Conservation (phyloP, 2,329 filamentous ascomycete species). For the Leptographium radiaticola region DNA sequence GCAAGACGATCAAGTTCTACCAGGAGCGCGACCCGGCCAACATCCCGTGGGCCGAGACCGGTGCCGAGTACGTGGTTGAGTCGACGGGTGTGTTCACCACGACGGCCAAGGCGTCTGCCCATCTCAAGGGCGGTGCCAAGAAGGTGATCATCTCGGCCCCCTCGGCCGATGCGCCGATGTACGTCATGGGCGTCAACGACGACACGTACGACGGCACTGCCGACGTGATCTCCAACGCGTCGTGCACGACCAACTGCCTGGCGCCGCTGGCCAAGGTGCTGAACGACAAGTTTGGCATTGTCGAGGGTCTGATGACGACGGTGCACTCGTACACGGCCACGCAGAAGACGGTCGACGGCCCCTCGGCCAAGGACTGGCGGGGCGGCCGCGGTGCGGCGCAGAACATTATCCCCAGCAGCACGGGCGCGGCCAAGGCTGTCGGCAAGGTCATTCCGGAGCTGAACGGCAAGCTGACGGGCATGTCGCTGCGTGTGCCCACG, state of each 20-base stretch:
- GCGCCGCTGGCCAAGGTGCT: constrained; percentile 98
- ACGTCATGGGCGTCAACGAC: constrained; percentile 99
- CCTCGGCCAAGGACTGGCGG: constrained; percentile 97
- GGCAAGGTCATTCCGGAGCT: constrained; percentile 98
- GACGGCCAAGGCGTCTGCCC: constrained; percentile 84
- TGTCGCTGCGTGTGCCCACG: constrained; percentile 98
- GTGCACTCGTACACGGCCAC: constrained; percentile 99
- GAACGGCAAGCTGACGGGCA: constrained; percentile 99
- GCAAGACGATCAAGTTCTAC: constrained; percentile 94
- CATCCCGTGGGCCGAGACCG: constrained; percentile 84
- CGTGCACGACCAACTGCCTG: constrained; percentile 99
- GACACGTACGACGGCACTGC: constrained; percentile 81
- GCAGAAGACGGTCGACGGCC: constrained; percentile 98
- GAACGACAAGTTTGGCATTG: constrained; percentile 93
- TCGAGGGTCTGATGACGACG: constrained; percentile 99
- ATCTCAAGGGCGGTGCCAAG: constrained; percentile 95
- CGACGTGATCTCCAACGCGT: constrained; percentile 96
- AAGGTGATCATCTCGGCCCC: constrained; percentile 91
- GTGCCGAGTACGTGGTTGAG: constrained; percentile 91
- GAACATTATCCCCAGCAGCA: constrained; percentile 99
- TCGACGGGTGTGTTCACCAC: constrained; percentile 99
- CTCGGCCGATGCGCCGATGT: constrained; percentile 96
- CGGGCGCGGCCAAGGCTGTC: constrained; percentile 98
- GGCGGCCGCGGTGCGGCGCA: constrained; percentile 96
- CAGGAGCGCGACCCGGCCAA: constrained; percentile 74